phyloP scores from a whole-genome alignment of 306 rosid genomes.

The Glycine tomentella region DNA sequence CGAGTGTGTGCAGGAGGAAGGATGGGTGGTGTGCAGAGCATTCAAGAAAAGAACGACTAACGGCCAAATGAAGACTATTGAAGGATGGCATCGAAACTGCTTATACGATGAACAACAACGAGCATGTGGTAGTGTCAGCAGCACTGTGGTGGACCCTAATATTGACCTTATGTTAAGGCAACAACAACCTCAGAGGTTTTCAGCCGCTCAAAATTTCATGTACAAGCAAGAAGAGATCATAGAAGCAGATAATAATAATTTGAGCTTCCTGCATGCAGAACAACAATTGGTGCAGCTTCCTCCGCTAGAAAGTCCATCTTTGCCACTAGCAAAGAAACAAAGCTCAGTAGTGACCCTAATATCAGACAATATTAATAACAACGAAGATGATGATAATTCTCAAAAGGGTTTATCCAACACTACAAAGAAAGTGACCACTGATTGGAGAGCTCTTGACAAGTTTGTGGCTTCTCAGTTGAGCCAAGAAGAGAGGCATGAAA shows the following conservation, averaged over 20 bases:
- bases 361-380: constrained; percentile 29
- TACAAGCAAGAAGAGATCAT: constrained; percentile 73
- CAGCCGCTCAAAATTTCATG: constrained; percentile 56
- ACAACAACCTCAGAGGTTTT: constrained; percentile 55
- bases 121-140: constrained; percentile 36
- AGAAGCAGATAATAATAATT: constrained; percentile 56
- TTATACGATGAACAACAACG: constrained; percentile 63
- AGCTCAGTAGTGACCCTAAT: constrained; percentile 28
- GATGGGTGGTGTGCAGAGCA: constrained; percentile 98
- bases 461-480: constrained; percentile 96
- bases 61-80: constrained; percentile 56
- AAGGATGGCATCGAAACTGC: constrained; percentile 77
- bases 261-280: constrained; percentile 59
- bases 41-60: constrained; percentile 80
- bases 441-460: constrained; percentile 95
- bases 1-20: constrained; percentile 84
- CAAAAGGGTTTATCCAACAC: constrained; percentile 41
- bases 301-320: constrained; percentile 76
- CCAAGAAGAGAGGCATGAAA: constrained; percentile 54
- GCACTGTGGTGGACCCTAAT: constrained; percentile 60
- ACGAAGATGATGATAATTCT: constrained; percentile 50
- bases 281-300: constrained; percentile 79
- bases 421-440: constrained; percentile 62
- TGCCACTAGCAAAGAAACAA: constrained; percentile 62
- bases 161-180: constrained; percentile 62